Conservation (phyloP, 2,329 filamentous ascomycete genomes). For the Fusarium sp. region DNA sequence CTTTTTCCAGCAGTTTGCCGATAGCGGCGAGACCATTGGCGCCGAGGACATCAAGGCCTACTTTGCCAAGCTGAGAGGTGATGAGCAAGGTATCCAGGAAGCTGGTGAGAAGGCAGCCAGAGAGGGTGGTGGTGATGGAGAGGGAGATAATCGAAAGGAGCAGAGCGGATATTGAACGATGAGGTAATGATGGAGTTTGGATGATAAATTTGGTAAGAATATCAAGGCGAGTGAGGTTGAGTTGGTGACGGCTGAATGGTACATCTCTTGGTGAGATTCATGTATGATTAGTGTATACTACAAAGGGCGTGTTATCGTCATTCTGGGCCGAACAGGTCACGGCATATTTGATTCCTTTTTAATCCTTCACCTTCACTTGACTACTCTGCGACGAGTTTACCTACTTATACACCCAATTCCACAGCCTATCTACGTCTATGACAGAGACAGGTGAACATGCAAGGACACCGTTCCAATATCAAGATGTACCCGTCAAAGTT, state of each 20-base stretch:
- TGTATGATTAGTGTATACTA: constrained; percentile 32
- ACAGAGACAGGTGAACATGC: neutral
- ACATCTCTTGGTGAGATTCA: neutral
- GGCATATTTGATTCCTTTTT: neutral
- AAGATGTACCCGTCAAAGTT: neutral
- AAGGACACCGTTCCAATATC: neutral
- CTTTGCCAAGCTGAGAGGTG: constrained; percentile 92
- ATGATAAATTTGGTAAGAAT: neutral
- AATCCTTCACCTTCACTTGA: neutral
- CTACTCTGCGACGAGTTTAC: neutral
- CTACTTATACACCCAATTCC: neutral
- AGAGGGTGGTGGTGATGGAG: constrained; percentile 43
- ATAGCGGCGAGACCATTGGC: constrained; percentile 84
- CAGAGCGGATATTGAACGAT: constrained; percentile 59
- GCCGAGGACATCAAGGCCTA: constrained; percentile 97
- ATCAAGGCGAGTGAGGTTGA: neutral
- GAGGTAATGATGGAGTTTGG: neutral
- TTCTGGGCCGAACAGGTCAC: constrained; percentile 3
- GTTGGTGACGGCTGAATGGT: neutral
- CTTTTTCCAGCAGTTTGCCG: constrained; percentile 92
- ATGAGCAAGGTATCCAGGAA: constrained; percentile 75
- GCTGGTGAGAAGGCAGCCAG: constrained; percentile 62
- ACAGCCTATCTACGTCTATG: neutral
- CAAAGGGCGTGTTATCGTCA: neutral
- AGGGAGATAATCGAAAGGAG: constrained; percentile 54